Evolutionary conservation across 1,284 basidiomycete genomes (phyloP).

Genomic region (Trichosporon sp.): DNA sequence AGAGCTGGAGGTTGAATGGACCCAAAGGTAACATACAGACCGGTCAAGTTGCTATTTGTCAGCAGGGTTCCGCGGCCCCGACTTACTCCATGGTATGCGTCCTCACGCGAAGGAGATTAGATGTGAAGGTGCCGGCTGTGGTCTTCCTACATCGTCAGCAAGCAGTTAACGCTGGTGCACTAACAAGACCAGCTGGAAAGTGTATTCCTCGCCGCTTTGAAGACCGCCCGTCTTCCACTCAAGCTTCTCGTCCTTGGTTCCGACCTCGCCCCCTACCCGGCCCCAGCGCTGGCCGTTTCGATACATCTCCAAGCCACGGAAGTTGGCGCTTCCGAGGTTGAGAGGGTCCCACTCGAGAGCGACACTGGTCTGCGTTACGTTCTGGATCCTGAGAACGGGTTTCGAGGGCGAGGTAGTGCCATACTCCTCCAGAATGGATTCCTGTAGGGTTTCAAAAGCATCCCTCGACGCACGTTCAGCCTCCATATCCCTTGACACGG

Average conservation of each 20-base stretch:
- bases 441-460: conserved; percentile 80
- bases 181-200: conserved; percentile 85
- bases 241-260: conserved; percentile 45
- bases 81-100: conserved; percentile 79
- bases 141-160: conserved; percentile 60
- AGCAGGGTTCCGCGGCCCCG: neutral
- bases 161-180: conserved; percentile 23
- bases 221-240: conserved; percentile 79
- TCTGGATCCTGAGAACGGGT: conserved; percentile 74
- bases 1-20: conserved; percentile 75
- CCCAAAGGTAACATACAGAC: conserved; percentile 89
- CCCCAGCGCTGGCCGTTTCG: conserved; percentile 85
- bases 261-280: conserved; percentile 46
- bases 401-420: conserved; percentile 69
- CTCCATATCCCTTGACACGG: conserved; percentile 76
- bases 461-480: conserved; percentile 79
- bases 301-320: conserved; percentile 86
- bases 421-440: conserved; percentile 73
- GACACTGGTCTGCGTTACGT: conserved; percentile 91
- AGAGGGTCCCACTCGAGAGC: conserved; percentile 87
- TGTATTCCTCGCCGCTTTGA: conserved; percentile 82
- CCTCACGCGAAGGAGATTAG: conserved; percentile 74
- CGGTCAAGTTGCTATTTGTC: conserved; percentile 72
- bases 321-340: conserved; percentile 78
- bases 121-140: conserved; percentile 82